Evolutionary conservation across 805 yeast species (phyloP).

Genomic region (Saccharomycopsis javanensis): DNA sequence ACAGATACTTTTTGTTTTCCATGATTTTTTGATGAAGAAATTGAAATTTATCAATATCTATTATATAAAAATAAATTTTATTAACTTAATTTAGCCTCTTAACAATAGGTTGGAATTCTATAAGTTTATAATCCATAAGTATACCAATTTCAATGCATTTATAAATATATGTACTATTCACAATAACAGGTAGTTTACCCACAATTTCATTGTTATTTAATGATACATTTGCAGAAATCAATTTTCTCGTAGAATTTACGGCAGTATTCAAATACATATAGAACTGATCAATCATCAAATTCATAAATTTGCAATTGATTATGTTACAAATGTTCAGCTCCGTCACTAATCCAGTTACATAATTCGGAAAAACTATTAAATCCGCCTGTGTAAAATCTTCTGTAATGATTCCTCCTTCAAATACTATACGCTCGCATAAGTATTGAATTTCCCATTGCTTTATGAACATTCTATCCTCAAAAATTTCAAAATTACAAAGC

Average conservation of each 20-base stretch:
- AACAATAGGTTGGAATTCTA: background rate
- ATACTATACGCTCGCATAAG: background rate
- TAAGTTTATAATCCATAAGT: background rate
- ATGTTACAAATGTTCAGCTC: background rate
- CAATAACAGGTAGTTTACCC: constrained; percentile 11
- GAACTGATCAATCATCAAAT: background rate
- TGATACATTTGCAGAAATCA: background rate
- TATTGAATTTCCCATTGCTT: background rate
- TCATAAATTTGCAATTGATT: background rate
- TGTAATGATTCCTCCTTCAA: constrained; percentile 36
- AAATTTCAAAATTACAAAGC: background rate
- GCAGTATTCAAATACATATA: background rate
- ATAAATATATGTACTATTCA: constrained; percentile 11
- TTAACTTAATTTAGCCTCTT: background rate
- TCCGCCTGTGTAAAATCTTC: constrained; percentile 26
- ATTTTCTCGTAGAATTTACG: background rate
- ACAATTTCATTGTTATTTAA: background rate
- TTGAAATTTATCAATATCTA: no score
- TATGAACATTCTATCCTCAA: background rate
- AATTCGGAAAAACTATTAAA: constrained; percentile 31
- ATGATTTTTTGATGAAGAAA: background rate
- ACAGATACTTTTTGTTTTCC: no score
- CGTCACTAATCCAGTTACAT: background rate
- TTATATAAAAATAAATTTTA: no score
- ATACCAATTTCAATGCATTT: background rate